phyloP scores from a whole-genome alignment of 495 filamentous ascomycete species.

The Aspergillus cristatus region DNA sequence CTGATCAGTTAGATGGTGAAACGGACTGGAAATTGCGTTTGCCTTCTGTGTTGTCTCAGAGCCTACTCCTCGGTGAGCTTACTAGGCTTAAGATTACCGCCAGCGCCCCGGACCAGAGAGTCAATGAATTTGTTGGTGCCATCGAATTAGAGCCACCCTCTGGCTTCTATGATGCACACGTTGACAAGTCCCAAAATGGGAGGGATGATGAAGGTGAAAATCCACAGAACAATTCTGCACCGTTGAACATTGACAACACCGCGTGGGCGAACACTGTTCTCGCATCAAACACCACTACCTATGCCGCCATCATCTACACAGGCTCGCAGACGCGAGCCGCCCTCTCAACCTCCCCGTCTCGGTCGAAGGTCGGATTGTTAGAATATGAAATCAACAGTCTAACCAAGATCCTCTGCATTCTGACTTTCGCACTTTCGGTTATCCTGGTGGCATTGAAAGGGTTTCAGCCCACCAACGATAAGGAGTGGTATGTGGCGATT shows the following conservation, averaged over 20 bases:
- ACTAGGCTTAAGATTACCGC: conserved; percentile 68
- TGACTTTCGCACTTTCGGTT: conserved; percentile 80
- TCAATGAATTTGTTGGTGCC: conserved; percentile 89
- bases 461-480: conserved; percentile 56
- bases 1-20: conserved; percentile 95
- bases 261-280: conserved; percentile 98
- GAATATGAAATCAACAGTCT: conserved; percentile 96
- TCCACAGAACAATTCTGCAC: conserved; percentile 42
- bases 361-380: conserved; percentile 85
- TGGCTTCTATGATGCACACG: conserved; percentile 33
- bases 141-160: conserved; percentile 50
- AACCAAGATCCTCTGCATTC: conserved; percentile 90
- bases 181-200: conserved; percentile 26
- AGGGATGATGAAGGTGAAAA: conserved; percentile 15
- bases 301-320: conserved; percentile 88
- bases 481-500: conserved; percentile 85
- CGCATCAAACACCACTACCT: conserved; percentile 77
- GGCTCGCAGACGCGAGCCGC: conserved; percentile 91
- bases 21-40: conserved; percentile 97
- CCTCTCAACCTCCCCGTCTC: conserved; percentile 80
- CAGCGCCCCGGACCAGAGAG: conserved; percentile 79
- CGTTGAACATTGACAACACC: conserved; percentile 91
- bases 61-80: conserved; percentile 56
- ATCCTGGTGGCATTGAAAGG: conserved; percentile 83
- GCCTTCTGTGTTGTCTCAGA: conserved; percentile 75